Percentiles rank a stretch among this genome's conserved stretches.
phyloP scores from a whole-genome alignment of 2,329 filamentous ascomycete genomes.

The Aspergillus tubingensis region DNA sequence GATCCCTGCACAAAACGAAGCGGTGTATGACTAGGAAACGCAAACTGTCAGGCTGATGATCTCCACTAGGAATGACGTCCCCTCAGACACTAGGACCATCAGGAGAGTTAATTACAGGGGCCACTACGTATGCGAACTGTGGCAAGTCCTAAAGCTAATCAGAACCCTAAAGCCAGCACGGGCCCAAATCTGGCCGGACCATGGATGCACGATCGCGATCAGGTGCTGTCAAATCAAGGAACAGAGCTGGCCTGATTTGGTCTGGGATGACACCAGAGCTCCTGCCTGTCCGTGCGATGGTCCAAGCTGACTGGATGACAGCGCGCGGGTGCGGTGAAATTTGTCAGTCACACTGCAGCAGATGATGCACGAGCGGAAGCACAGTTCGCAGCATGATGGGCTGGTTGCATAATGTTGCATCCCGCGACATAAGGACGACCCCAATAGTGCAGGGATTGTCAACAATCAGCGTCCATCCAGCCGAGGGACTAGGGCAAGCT shows the following conservation, averaged over 20 bases:
- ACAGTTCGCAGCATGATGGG: constrained; percentile 6
- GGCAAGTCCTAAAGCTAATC: neutral
- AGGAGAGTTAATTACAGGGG: neutral
- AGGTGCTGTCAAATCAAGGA: neutral
- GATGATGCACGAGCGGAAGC: constrained; percentile 7
- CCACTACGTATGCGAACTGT: neutral
- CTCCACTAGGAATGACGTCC: neutral
- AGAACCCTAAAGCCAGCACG: constrained; percentile 3
- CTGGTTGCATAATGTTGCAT: constrained; percentile 1
- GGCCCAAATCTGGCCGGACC: constrained; percentile 1
- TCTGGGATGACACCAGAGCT: neutral
- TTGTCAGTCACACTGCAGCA: constrained; percentile 8
- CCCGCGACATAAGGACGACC: neutral
- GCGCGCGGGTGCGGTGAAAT: neutral
- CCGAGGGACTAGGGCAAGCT: neutral
- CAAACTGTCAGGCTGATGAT: neutral
- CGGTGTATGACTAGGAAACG: constrained; percentile 2
- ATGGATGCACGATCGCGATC: constrained; percentile 1
- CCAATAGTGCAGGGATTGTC: neutral
- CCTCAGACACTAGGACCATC: neutral
- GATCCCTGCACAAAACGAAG: constrained; percentile 2
- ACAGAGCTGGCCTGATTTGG: neutral
- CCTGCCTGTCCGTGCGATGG: neutral
- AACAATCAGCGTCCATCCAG: neutral
- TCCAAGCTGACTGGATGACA: neutral